Conservation (phyloP, 2,329 filamentous ascomycete species). For the Fusarium sp. region DNA sequence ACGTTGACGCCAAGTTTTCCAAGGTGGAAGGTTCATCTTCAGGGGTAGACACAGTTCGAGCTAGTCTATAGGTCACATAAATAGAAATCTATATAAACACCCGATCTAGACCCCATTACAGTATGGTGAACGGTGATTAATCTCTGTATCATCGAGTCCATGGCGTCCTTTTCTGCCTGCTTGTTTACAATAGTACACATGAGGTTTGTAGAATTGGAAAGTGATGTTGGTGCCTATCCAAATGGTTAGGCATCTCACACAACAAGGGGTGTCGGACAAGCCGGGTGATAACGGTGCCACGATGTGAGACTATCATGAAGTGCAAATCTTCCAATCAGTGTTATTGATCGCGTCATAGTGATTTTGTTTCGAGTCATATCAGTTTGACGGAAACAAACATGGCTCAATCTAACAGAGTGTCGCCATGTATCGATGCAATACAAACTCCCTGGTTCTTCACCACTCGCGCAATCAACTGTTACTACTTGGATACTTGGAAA, state of each 20-base stretch:
- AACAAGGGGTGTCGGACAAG: background rate
- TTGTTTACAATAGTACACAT: background rate
- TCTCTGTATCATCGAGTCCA: background rate
- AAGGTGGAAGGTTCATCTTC: background rate
- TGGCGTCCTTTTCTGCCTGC: background rate
- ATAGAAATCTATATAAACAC: background rate
- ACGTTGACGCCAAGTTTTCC: constrained; percentile 51
- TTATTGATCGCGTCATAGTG: background rate
- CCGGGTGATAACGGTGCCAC: background rate
- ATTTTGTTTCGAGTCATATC: background rate
- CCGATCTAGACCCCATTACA: background rate
- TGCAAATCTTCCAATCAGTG: background rate
- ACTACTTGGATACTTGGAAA: background rate
- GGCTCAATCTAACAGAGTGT: background rate
- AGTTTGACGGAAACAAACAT: background rate
- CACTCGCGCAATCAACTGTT: background rate
- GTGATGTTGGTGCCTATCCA: background rate
- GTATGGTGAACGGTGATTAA: background rate
- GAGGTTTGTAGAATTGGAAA: background rate
- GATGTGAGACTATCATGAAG: background rate
- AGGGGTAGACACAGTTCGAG: background rate
- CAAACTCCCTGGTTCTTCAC: background rate
- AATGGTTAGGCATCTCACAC: background rate
- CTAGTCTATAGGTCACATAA: constrained; percentile 15
- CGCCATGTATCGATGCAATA: background rate